These are phyloP conservation scores for Rhododendron griersonianum DNA, from an alignment of 148 eudicot genomes.

Conservation along the genomic window DNA sequence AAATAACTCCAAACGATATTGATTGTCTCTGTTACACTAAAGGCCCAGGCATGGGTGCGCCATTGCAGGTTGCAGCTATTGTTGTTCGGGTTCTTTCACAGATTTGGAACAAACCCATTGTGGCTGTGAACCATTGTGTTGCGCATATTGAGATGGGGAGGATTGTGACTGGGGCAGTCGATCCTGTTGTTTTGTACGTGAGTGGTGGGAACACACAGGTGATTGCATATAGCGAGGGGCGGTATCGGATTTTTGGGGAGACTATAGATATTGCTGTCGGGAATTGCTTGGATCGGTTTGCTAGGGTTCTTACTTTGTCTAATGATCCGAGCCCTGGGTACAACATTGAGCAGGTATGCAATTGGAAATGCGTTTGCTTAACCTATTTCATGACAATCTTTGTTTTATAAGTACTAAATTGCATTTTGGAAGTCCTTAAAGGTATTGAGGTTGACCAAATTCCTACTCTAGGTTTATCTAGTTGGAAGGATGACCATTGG, in stretches of 20 bases:
- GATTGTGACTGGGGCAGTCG: conserved; percentile 85
- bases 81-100: conserved; percentile 80
- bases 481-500: not conserved
- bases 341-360: conserved; percentile 86
- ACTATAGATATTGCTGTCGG: conserved; percentile 98
- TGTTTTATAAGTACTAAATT: not conserved
- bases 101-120: conserved; percentile 93
- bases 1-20: conserved; percentile 54
- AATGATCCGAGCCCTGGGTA: conserved; percentile 97
- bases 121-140: conserved; percentile 86
- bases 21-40: conserved; percentile 94
- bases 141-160: conserved; percentile 99
- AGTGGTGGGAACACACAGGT: conserved; percentile 98
- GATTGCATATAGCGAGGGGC: conserved; percentile 90
- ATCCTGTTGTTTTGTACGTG: conserved; percentile 90
- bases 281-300: conserved; percentile 94
- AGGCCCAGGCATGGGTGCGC: conserved; percentile 98
- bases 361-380: not conserved
- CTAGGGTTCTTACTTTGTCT: conserved; percentile 75
- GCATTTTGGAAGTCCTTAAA: not conserved
- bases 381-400: not conserved
- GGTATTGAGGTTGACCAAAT: not conserved
- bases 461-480: not conserved
- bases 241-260: conserved; percentile 92
- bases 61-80: conserved; percentile 77